A percentile compares a stretch with the other conserved stretches of the same genome.
Conservation (phyloP, 345 rosid genomes). For the Aurinia saxatilis region DNA sequence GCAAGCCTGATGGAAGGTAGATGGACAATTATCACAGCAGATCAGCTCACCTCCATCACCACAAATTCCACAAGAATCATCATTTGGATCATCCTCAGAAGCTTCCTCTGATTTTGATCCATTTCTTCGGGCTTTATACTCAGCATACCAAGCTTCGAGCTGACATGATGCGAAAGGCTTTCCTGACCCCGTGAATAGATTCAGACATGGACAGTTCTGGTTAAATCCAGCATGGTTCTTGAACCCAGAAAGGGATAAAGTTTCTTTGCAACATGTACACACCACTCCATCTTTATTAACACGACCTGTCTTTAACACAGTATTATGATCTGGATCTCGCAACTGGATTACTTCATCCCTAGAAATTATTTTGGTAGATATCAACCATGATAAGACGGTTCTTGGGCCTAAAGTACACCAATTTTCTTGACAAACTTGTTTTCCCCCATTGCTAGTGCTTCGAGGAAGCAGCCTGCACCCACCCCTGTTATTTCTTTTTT, state of each 20-base stretch:
- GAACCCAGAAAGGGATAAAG: constrained; percentile 63
- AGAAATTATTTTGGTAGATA: constrained; percentile 48
- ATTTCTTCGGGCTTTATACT: constrained; percentile 63
- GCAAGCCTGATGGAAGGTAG: constrained; percentile 86
- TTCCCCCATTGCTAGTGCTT: constrained; percentile 41
- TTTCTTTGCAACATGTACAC: constrained; percentile 66
- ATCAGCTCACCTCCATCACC: constrained; percentile 90
- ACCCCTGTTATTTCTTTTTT: constrained; percentile 42
- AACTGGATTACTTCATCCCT: constrained; percentile 69
- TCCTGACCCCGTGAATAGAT: constrained; percentile 84
- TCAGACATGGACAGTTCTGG: constrained; percentile 61
- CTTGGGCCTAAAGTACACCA: constrained; percentile 48
- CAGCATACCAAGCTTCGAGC: constrained; percentile 89
- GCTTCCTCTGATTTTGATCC: constrained; percentile 35
- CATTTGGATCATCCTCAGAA: constrained; percentile 73
- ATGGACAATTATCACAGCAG: constrained; percentile 94
- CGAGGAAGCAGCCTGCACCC: constrained; percentile 65
- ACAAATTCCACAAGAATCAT: constrained; percentile 93
- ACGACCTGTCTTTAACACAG: constrained; percentile 66
- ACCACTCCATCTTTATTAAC: constrained; percentile 63
- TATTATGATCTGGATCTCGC: constrained; percentile 52
- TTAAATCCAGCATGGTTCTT: constrained; percentile 76
- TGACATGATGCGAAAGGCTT: constrained; percentile 63
- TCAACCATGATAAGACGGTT: constrained; percentile 79
- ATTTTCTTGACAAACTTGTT: constrained; percentile 33